Evolutionary conservation across 2,329 filamentous ascomycete genomes (phyloP), one percentile per base, ranked within the genome.

Genomic region (Ilyonectria destructans): DNA sequence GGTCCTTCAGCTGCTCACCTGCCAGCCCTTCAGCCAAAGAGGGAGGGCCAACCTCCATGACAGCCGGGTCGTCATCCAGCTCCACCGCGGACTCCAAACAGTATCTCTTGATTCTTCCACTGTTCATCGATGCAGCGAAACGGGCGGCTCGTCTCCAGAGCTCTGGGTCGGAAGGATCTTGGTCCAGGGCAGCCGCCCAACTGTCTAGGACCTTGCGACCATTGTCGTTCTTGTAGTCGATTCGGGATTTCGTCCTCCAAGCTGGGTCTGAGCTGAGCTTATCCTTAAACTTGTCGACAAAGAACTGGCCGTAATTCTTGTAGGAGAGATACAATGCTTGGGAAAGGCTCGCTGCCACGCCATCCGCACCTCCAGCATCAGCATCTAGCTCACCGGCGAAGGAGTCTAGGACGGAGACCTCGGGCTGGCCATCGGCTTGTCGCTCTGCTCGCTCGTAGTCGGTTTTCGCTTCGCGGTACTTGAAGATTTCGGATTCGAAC

Each of bases 241-340:
- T 62, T 37, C 74, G 76, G 8, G 57, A 29, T 46, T 76, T 75
- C 1, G 69, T 61, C 31, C 74, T 75, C 79, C 86, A 80, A 89
- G 83, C 74, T 86, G 90, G 72, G 92, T 89, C 65, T 83, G 85
- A 78, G n/a, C 62, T 63, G 6, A 57, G 65, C 37, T 71, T 63
- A 21, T 83, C 81, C 62, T 80, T 82, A 4, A 81, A 72, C 59
- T 79, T 81, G 62, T 99, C 96, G n/a, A 99, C 85, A 65, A 92
- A 85, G 77, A 97, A 98, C 77, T 98, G 94, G 48, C 95, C 96
- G 82, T 96, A 91, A 75, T 98, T 99, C 81, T 98, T 99, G 85
- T 97, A 94, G 1, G 96, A 93, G 8, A 99, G 88, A 77, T 97
- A 98, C 21, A 98, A 87, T 12, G 97, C 95, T 77, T 98, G 95